Base-by-base conservation (phyloP, 2,329 filamentous ascomycete species). In the Epichloe uncinata region DNA sequence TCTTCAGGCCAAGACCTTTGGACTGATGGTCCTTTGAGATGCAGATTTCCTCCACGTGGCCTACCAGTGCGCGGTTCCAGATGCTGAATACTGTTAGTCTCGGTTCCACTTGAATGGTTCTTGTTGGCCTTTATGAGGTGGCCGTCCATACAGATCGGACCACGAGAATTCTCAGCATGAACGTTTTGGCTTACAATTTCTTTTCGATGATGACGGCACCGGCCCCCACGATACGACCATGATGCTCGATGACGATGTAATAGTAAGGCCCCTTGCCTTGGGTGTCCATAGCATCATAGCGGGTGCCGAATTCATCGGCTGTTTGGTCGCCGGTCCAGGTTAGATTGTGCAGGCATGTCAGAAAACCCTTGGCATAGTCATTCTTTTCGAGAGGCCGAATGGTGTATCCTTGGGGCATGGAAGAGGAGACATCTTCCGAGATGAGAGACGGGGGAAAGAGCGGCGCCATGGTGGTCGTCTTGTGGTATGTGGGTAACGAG, bases 11-110 rank as follows among this genome's bases (percentile, higher is more conserved):
- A 16, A 93, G 69, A 60, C 87, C 88, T 72, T 88, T 89, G 33
- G 85, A 84, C 63, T 90, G 87, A 66, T 90, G 83, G 51, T 85
- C 81, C 66, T 84, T 82, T 47, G 82, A 75, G 33, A 93, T 83
- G 3, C 86, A 84, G 61, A 93, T 90, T 63, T 93, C 87, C 67
- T 93, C 87, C 60, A 93, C 85, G 60, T 93, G 87, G 1, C 86
- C 87, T 4, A 87, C 84, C 13, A 78, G 68, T 18, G 81, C 80
- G 22, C 83, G 74, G 52, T 80, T 73, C 59, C 85, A 82, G 55
- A 86, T 84, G 57, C 75, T 78, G 42, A 6, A n/a, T 8, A 18
- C 6, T 22, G 16, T 33, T 15, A 26, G 35, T 8, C 22, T 26
- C 22, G 22, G 22, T 26, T 26, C 7, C 22, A 26, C 22, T 26